phyloP scores from a whole-genome alignment of 768 basidiomycete genomes.

The Saitozyma podzolica region DNA sequence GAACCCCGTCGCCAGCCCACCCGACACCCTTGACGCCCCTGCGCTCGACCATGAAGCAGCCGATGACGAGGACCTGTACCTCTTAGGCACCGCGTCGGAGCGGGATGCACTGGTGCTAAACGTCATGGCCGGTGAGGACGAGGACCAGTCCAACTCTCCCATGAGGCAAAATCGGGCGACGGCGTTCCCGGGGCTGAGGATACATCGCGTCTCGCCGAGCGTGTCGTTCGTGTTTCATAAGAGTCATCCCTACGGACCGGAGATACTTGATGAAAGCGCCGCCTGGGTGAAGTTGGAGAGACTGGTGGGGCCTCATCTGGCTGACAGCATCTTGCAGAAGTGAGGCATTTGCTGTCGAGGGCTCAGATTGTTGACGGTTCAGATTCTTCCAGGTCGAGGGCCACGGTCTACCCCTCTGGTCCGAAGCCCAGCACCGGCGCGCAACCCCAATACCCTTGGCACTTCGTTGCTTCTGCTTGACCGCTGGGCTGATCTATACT shows the following conservation, averaged over 20 bases:
- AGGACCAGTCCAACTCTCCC: neutral
- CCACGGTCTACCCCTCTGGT: neutral
- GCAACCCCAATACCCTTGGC: no score
- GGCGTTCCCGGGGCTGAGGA: neutral
- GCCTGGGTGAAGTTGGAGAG: slow-evolving; percentile 3
- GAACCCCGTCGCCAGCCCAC: neutral
- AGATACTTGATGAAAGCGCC: neutral
- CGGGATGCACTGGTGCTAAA: slow-evolving; percentile 1
- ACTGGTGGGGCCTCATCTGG: neutral
- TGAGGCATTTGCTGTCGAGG: neutral
- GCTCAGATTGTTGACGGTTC: neutral
- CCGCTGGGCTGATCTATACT: no score
- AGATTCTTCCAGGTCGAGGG: slow-evolving; percentile 3
- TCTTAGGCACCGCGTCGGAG: neutral
- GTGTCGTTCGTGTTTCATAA: slow-evolving; percentile 2
- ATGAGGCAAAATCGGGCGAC: neutral
- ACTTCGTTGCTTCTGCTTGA: no score
- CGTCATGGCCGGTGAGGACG: neutral
- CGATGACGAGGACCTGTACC: slow-evolving; percentile 2
- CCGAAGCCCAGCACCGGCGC: no score
- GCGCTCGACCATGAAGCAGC: neutral
- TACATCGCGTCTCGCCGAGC: neutral
- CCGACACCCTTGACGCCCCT: neutral
- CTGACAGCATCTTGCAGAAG: no score
- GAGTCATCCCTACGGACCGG: neutral